A percentile compares a stretch with the other conserved stretches of the same genome.
Conservation (phyloP, 495 filamentous ascomycete species). For the Lophiostoma macrostomum region DNA sequence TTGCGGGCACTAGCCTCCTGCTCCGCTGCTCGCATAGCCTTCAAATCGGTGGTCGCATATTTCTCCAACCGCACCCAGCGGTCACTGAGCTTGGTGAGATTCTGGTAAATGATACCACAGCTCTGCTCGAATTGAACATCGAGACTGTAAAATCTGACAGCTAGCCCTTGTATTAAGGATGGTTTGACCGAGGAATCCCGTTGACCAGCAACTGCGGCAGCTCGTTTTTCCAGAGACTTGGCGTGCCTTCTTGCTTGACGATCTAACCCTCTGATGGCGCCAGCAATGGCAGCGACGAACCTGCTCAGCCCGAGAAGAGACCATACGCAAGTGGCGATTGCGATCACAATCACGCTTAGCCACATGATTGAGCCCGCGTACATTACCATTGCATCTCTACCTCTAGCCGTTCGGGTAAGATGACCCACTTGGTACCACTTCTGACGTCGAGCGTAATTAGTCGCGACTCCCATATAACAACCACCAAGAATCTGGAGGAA, state of each 20-base stretch:
- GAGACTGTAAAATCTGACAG: not conserved
- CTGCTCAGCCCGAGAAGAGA: constrained; percentile 1
- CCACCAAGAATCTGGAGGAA: not conserved
- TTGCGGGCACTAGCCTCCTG: not conserved
- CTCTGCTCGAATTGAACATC: not conserved
- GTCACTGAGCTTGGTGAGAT: not conserved
- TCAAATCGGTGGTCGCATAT: not conserved
- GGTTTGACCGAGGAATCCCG: not conserved
- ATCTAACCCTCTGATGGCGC: constrained; percentile 2
- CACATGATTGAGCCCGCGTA: constrained; percentile 7
- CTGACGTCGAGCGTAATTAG: constrained; percentile 8
- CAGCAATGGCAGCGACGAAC: not conserved
- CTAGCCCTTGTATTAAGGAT: not conserved
- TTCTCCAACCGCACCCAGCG: not conserved
- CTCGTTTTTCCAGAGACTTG: too few relatives aligned
- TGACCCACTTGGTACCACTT: not conserved
- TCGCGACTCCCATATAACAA: constrained; percentile 4
- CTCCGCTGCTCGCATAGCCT: not conserved
- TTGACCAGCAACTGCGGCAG: not conserved
- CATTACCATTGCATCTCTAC: constrained; percentile 9
- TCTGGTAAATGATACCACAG: not conserved
- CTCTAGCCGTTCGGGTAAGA: not conserved
- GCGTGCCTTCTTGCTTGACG: not conserved
- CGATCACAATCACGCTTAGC: constrained; percentile 4
- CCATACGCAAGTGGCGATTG: constrained; percentile 6